Evolutionary conservation across 306 rosid species (phyloP).

Genomic region (Benincasa hispida): DNA sequence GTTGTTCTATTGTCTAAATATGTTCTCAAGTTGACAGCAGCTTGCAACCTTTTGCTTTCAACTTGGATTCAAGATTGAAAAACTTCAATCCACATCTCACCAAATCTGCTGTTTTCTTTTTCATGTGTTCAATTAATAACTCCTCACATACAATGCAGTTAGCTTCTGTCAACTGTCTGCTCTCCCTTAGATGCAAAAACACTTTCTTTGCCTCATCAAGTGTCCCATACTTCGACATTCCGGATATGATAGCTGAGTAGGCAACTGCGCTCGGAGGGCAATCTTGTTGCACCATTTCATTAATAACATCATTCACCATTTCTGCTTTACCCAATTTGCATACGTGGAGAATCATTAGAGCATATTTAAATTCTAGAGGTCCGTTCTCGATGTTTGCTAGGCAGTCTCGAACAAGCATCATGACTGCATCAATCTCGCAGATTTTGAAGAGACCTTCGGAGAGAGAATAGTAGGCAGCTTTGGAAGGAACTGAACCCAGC

Average conservation of each 20-base stretch:
- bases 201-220: conserved; percentile 78
- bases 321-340: conserved; percentile 46
- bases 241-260: conserved; percentile 52
- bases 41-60: conserved; percentile 56
- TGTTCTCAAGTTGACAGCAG: conserved; percentile 35
- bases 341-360: conserved; percentile 47
- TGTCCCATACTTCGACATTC: conserved; percentile 66
- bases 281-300: conserved; percentile 69
- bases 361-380: conserved; percentile 59
- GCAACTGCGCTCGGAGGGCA: conserved; percentile 33
- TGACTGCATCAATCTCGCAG: conserved; percentile 67
- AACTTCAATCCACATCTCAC: conserved; percentile 65
- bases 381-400: conserved; percentile 46
- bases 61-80: conserved; percentile 67
- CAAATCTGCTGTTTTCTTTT: conserved; percentile 72
- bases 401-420: conserved; percentile 75
- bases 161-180: conserved; percentile 50
- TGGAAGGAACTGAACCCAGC: conserved; percentile 61
- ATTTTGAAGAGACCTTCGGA: conserved; percentile 48
- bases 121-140: conserved; percentile 66
- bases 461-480: conserved; percentile 46
- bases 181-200: conserved; percentile 42
- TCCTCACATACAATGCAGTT: conserved; percentile 53
- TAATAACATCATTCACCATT: conserved; percentile 43
- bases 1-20: not conserved